These are phyloP conservation scores for Forsythia suspensa DNA, from an alignment of 257 asterid genomes.

Conservation along the genomic window DNA sequence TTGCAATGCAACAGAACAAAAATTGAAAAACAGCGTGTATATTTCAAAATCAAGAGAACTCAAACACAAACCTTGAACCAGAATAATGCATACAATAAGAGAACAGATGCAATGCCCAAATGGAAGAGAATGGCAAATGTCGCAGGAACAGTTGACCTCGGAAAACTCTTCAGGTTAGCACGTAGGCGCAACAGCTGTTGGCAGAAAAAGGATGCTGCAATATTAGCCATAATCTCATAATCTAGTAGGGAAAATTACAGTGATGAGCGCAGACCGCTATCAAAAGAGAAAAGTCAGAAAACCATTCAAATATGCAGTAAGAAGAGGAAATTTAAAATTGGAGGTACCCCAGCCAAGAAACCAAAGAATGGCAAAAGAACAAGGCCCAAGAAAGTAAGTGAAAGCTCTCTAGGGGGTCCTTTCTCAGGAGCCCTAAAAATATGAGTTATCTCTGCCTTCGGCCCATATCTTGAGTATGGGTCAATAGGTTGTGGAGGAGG, in stretches of 20 bases:
- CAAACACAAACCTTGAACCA: slow-evolving; percentile 79
- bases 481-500: slow-evolving; percentile 88
- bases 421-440: slow-evolving; percentile 88
- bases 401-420: slow-evolving; percentile 78
- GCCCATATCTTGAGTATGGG: slow-evolving; percentile 72
- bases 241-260: background rate
- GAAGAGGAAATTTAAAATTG: slow-evolving; percentile 13
- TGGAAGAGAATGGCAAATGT: slow-evolving; percentile 79
- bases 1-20: background rate
- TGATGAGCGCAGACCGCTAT: background rate
- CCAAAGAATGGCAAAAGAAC: slow-evolving; percentile 79
- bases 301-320: slow-evolving; percentile 9
- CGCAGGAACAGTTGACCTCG: slow-evolving; percentile 61
- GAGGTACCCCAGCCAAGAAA: slow-evolving; percentile 83
- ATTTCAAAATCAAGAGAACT: background rate
- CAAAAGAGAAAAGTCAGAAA: background rate
- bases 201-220: slow-evolving; percentile 14
- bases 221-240: slow-evolving; percentile 9
- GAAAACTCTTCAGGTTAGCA: slow-evolving; percentile 83
- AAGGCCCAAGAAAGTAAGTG: slow-evolving; percentile 73
- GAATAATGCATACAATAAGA: slow-evolving; percentile 70
- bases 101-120: slow-evolving; percentile 79
- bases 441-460: slow-evolving; percentile 89
- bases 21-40: background rate
- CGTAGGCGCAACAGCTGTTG: slow-evolving; percentile 67